Base-by-base conservation (phyloP, 2,329 filamentous ascomycete genomes). In the Penicillium olsonii region DNA sequence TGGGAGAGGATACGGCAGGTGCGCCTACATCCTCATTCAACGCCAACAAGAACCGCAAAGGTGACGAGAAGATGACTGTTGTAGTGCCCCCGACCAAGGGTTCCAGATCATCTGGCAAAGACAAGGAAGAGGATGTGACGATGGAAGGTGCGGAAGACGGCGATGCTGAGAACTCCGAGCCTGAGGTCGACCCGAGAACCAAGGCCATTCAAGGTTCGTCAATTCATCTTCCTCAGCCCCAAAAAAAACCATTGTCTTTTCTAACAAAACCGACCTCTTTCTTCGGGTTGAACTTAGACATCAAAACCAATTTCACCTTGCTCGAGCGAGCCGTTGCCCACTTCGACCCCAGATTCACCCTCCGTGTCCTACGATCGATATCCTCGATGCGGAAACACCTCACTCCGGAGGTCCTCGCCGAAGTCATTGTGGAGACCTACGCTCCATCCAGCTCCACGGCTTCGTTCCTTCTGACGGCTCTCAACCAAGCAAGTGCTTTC, bases 261-360 rank as follows among this genome's bases (percentile, higher is more conserved):
- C 46, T 44, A 37, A 46, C 41, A 1, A 31, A 22, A 15, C 18
- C n/a, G 12, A 34, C 14, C 19, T 24, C 9, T 42, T n/a, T 46
- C 24, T 45, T 38, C 4, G 5, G 2, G 10, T 15, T 41, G 14
- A 42, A 52, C 49, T 33, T 68, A 97, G 94, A 96, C 73, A 95
- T 99, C 77, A 94, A 92, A 76, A 87, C 84, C 80, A 96, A 95
- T 76, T 96, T 96, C 69, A 84, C 84, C 44, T 82, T 99, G 58
- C 82, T 99, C 67, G 92, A 96, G 67, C 88, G 91, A 66, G 94
- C 92, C 59, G 92, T 99, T 57, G 81, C 86, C 58, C 84, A 95
- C 64, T 99, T 97, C 72, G 94, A 99, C 75, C 85, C 92, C 52
- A 87, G 94, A 78, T 99, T 96, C 76, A 90, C 92, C 49, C 87